Base-by-base conservation (phyloP, 805 yeast species). In the Ogataea chonburiensis region DNA sequence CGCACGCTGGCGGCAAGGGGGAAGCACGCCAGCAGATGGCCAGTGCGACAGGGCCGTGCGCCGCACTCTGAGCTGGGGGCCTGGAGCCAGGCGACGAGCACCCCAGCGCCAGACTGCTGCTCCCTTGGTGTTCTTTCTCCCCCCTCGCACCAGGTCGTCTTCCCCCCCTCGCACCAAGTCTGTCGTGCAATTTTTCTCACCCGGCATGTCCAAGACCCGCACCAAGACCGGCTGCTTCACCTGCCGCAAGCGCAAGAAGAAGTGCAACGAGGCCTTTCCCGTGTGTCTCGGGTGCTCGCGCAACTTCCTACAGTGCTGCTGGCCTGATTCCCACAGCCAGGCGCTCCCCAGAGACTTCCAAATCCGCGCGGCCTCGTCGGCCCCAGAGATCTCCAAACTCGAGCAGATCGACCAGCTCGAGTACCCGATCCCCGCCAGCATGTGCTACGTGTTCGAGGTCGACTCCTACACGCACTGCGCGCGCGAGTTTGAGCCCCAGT, bases 161-260 rank as follows among this genome's bases (percentile, higher is more conserved):
- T n/a, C 17, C 21, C 17, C 35, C 17, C 35, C 35, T 31, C 28
- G 22, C 6, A 17, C 35, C 35, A 17, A 18, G 9, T 10, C n/a
- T 17, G 11, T n/a, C n/a, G 12, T 11, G 12, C 23, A 13, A 10
- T 31, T 31, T 23, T 31, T 18, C 24, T 18, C 21, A 9, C 13
- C 7, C 9, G 10, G 21, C 16, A 35, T 35, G 39, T 28, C 39
- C 5, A 46, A 40, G 31, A 49, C 54, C 2, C 47, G 64, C 40
- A 48, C 63, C 5, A 61, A 52, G 37, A 50, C 58, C 3, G 67
- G 67, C 15, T 63, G 67, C 43, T 58, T 63, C 37, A 61, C 66
- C 3, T 63, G 67, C 38, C 46, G 67, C 12, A 60, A 56, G 38
- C 50, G 66, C 25, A 61, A 61, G 53, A 61, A 62, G 56, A 61